Conservation (phyloP, 1,139 yeast species). For the Pneumocystis canis region DNA sequence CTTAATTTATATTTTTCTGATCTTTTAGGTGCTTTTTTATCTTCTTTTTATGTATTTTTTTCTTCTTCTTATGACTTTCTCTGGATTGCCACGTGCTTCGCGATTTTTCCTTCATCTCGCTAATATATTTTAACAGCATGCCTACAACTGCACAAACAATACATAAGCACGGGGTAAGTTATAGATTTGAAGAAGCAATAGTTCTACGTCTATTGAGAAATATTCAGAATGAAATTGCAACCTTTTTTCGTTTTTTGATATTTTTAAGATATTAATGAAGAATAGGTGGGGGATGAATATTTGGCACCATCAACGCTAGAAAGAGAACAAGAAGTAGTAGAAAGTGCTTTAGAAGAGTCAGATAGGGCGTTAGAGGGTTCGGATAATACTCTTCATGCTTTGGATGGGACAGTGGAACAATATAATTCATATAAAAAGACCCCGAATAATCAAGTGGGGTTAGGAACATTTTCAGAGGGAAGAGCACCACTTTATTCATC, state of each 20-base stretch:
- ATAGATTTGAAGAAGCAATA: background rate
- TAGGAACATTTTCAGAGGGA: background rate
- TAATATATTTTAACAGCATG: background rate
- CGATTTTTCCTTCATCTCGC: no score
- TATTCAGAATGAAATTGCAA: background rate
- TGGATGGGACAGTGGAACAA: background rate
- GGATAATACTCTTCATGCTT: background rate
- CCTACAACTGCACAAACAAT: background rate
- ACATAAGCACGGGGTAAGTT: background rate
- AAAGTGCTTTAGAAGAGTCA: background rate
- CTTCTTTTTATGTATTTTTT: no score
- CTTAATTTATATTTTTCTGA: no score
- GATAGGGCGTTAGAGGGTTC: background rate
- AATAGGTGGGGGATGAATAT: background rate
- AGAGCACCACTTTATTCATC: background rate
- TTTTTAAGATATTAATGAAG: background rate
- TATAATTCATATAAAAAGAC: background rate
- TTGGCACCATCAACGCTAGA: background rate
- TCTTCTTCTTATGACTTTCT: no score
- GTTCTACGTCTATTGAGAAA: background rate
- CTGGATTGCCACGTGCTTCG: no score
- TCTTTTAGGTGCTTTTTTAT: background rate
- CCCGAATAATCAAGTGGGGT: background rate
- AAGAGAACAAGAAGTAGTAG: background rate
- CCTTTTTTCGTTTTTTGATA: background rate